phyloP scores from a whole-genome alignment of 1,284 basidiomycete genomes.

The Ganoderma leucocontextum region DNA sequence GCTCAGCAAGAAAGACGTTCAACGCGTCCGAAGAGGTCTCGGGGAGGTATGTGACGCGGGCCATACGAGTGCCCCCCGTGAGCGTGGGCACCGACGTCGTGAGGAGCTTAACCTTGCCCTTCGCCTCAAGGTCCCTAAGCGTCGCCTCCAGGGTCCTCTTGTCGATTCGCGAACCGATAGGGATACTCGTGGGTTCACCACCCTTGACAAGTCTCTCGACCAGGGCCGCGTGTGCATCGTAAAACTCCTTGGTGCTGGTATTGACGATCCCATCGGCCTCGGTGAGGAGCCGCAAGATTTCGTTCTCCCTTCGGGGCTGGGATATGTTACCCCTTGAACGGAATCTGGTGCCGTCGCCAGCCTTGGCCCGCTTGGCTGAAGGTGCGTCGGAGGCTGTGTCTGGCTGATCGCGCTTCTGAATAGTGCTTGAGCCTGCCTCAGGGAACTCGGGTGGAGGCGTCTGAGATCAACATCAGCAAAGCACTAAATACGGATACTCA shows the following conservation, averaged over 20 bases:
- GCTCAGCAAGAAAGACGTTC: conserved; percentile 58
- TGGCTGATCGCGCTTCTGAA: conserved; percentile 22
- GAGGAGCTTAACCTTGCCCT: conserved; percentile 70
- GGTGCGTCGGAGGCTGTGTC: conserved; percentile 30
- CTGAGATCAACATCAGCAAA: conserved; percentile 9
- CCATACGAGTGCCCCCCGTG: conserved; percentile 60
- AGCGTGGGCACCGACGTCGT: conserved; percentile 63
- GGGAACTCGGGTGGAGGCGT: conserved; percentile 23
- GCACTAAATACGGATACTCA: neutral
- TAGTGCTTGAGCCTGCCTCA: conserved; percentile 14
- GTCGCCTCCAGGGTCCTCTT: conserved; percentile 72
- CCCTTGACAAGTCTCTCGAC: conserved; percentile 60
- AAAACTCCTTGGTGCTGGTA: conserved; percentile 71
- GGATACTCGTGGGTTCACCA: conserved; percentile 72
- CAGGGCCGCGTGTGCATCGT: conserved; percentile 67
- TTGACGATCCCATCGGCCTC: conserved; percentile 70
- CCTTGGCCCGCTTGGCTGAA: conserved; percentile 37
- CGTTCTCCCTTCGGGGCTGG: conserved; percentile 78
- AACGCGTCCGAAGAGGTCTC: conserved; percentile 58
- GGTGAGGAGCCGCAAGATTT: conserved; percentile 70
- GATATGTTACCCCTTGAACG: conserved; percentile 70
- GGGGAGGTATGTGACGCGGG: conserved; percentile 69
- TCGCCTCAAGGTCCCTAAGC: conserved; percentile 65
- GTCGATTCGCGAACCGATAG: conserved; percentile 72
- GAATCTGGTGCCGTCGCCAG: conserved; percentile 24